A percentile compares a stretch with the other conserved stretches of the same genome.
Evolutionary conservation across 140 eudicot genomes (phyloP).

Genomic region (Cichorium intybus): DNA sequence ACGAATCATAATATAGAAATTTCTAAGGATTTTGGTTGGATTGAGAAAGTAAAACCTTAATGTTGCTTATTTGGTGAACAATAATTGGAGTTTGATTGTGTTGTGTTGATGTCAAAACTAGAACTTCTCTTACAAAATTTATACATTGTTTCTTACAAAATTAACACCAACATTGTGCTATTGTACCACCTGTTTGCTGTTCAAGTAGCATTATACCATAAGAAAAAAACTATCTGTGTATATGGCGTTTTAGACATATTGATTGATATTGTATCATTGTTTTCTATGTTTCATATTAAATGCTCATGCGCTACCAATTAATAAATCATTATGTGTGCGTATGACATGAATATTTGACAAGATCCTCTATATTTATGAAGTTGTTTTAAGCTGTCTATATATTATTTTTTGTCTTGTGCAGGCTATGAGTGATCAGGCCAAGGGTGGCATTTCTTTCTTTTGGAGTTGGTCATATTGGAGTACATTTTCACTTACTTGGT

Average conservation of each 20-base stretch:
- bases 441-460: conserved; percentile 62
- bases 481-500: conserved; percentile 87
- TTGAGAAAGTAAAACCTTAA: conserved; percentile 10
- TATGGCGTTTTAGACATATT: neutral
- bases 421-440: conserved; percentile 52
- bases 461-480: conserved; percentile 98
- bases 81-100: neutral
- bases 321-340: neutral
- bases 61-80: conserved; percentile 12
- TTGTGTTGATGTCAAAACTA: neutral
- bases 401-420: conserved; percentile 32
- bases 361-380: neutral
- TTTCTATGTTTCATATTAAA: neutral
- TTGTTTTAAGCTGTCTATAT: neutral
- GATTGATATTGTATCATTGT: neutral
- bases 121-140: neutral
- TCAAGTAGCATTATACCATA: neutral
- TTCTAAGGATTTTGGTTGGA: neutral
- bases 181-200: neutral
- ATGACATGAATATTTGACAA: neutral
- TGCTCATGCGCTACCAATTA: neutral
- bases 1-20: neutral
- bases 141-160: neutral
- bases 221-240: neutral
- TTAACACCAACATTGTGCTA: conserved; percentile 11